A percentile compares a stretch with the other conserved stretches of the same genome.
Conservation (phyloP, 306 rosid genomes). For the Citrullus amarus region DNA sequence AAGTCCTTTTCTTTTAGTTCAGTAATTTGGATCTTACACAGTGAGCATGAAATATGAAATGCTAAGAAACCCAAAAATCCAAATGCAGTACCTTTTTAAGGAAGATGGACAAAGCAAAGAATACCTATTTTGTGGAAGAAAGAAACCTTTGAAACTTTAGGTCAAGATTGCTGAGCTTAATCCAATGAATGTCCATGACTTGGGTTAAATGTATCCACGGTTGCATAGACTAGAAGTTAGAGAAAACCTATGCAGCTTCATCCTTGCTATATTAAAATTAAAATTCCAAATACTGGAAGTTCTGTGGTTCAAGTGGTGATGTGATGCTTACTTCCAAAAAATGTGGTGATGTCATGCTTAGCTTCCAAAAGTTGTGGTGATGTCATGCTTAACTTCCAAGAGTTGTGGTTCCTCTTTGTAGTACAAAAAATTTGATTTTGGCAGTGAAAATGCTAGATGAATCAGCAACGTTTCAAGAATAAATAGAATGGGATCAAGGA, state of each 20-base stretch:
- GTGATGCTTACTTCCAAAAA: not conserved
- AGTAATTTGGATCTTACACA: not conserved
- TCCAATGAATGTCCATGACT: not conserved
- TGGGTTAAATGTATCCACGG: not conserved
- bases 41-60: not conserved
- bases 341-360: not conserved
- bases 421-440: not conserved
- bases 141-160: not conserved
- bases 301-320: not conserved
- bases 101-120: too few relatives aligned
- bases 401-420: too few relatives aligned
- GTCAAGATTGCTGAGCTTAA: not conserved
- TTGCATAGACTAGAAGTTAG: not conserved
- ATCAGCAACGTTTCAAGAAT: not conserved
- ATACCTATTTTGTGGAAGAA: not conserved
- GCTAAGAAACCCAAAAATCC: not conserved
- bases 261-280: not conserved
- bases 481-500: not conserved
- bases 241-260: not conserved
- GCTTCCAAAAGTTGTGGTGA: not conserved
- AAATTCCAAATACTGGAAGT: not conserved
- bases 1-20: not conserved
- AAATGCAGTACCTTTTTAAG: not conserved
- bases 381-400: not conserved
- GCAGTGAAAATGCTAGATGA: not conserved